phyloP scores from a whole-genome alignment of 441 rosid species.

The Hura crepitans region DNA sequence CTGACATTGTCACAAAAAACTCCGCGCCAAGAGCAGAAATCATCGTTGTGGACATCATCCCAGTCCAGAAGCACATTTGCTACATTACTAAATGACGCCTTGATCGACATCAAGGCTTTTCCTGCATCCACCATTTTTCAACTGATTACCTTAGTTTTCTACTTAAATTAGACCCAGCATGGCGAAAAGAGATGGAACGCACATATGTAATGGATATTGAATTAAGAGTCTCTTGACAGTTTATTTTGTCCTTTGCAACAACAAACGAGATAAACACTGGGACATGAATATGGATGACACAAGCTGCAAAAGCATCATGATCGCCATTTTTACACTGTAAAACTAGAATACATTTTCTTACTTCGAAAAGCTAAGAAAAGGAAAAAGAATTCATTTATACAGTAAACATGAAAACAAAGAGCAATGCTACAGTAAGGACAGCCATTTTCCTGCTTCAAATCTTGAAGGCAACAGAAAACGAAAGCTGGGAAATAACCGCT shows the following conservation, averaged over 20 bases:
- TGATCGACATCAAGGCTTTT: slow-evolving; percentile 64
- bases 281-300: too few relatives aligned
- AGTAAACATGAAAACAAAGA: background rate
- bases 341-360: too few relatives aligned
- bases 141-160: background rate
- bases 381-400: background rate
- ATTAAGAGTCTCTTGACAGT: too few relatives aligned
- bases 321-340: background rate
- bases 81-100: slow-evolving; percentile 68
- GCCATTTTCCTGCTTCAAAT: background rate
- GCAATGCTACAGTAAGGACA: background rate
- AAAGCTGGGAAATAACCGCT: background rate
- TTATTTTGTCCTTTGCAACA: too few relatives aligned
- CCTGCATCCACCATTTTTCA: slow-evolving; percentile 34
- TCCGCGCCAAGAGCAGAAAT: slow-evolving; percentile 92
- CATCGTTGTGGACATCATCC: slow-evolving; percentile 55
- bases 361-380: background rate
- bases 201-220: too few relatives aligned
- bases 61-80: slow-evolving; percentile 73
- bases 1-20: slow-evolving; percentile 62
- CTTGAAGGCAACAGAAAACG: background rate
- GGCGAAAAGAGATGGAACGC: background rate
- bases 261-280: too few relatives aligned
- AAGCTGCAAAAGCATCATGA: background rate
- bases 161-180: background rate